phyloP scores from a whole-genome alignment of 2,329 filamentous ascomycete species.

The Metarhizium guizhouense region DNA sequence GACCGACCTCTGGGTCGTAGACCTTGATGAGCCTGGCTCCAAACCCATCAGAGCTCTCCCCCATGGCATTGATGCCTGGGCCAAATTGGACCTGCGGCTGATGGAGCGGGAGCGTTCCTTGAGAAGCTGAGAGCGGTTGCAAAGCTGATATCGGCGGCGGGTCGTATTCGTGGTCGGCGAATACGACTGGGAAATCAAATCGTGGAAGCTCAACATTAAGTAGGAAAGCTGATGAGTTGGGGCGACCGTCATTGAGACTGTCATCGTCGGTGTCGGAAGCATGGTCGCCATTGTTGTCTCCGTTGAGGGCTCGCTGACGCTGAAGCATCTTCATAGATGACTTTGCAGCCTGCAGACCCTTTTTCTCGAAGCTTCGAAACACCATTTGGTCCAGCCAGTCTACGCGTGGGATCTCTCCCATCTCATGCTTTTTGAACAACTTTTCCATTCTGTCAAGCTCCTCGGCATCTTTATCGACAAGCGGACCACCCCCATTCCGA shows the following conservation, averaged over 20 bases:
- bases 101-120: constrained; percentile 65
- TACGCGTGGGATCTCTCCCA: constrained; percentile 87
- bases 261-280: constrained; percentile 17
- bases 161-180: constrained; percentile 87
- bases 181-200: constrained; percentile 93
- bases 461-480: constrained; percentile 61
- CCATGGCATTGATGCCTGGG: constrained; percentile 71
- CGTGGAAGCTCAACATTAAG: constrained; percentile 87
- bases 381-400: constrained; percentile 95
- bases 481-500: constrained; percentile 37
- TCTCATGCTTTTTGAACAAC: constrained; percentile 94
- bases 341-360: constrained; percentile 54
- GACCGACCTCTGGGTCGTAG: constrained; percentile 88
- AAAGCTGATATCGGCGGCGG: constrained; percentile 74
- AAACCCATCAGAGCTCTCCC: constrained; percentile 36
- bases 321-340: constrained; percentile 52
- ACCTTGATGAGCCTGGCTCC: constrained; percentile 66
- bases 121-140: constrained; percentile 45
- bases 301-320: constrained; percentile 32
- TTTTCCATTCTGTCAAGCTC: constrained; percentile 86
- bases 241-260: constrained; percentile 32
- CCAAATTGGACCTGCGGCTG: constrained; percentile 85
- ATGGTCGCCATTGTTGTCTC: constrained; percentile 23
- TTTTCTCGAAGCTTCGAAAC: constrained; percentile 80
- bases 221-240: constrained; percentile 54